These are phyloP conservation scores for Suillus cothurnatus DNA, from an alignment of 768 basidiomycete species.

Conservation along the genomic window DNA sequence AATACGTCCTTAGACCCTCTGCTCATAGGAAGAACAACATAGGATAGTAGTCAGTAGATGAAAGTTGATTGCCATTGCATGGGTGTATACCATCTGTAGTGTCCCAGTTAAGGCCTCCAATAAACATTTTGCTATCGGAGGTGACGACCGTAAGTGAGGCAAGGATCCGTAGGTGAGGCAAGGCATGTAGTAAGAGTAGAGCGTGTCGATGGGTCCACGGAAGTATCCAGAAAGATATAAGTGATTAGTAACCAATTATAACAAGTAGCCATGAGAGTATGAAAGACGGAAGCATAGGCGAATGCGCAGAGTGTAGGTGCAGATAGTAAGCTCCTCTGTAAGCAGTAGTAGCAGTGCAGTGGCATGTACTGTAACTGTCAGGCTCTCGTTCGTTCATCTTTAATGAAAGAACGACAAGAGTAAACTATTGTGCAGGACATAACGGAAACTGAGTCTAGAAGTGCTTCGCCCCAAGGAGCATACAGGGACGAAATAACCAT, in stretches of 20 bases:
- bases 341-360: conserved; percentile 22
- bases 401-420: conserved; percentile 19
- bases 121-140: conserved; percentile 81
- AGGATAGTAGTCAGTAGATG: conserved; percentile 28
- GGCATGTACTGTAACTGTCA: conserved; percentile 17
- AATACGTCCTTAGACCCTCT: conserved; percentile 71
- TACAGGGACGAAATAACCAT: conserved; percentile 16
- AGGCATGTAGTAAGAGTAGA: conserved; percentile 17
- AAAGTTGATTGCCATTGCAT: conserved; percentile 25
- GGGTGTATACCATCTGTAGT: conserved; percentile 79
- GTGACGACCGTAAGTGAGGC: conserved; percentile 28
- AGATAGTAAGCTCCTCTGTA: conserved; percentile 32
- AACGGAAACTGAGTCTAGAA: conserved; percentile 18
- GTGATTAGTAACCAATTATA: conserved; percentile 37
- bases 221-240: conserved; percentile 38
- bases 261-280: conserved; percentile 35
- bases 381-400: conserved; percentile 19
- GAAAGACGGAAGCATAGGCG: conserved; percentile 27
- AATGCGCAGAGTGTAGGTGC: conserved; percentile 24
- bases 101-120: conserved; percentile 90
- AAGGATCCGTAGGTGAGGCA: conserved; percentile 28
- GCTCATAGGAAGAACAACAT: conserved; percentile 30
- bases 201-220: conserved; percentile 35
- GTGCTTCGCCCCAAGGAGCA: conserved; percentile 13
- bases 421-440: conserved; percentile 15